Percentiles rank a stretch among this genome's conserved stretches.
Conservation (phyloP, 2,329 filamentous ascomycete species). For the Fusarium luffae region DNA sequence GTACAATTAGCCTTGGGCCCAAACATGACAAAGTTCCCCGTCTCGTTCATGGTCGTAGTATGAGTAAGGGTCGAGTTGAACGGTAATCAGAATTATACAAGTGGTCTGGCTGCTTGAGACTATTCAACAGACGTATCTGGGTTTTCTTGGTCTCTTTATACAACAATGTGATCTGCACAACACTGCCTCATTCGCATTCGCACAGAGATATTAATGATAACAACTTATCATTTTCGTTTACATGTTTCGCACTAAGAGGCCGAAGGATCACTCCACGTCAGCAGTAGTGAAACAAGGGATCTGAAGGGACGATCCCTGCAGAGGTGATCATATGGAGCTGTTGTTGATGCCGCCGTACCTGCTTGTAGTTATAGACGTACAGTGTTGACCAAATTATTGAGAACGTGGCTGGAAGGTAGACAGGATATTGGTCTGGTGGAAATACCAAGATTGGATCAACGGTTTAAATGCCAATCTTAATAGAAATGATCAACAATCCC, state of each 20-base stretch:
- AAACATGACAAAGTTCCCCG: slow-evolving; percentile 15
- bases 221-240: neutral
- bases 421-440: neutral
- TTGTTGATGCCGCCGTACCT: neutral
- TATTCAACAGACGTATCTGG: neutral
- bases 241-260: neutral
- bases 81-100: neutral
- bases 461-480: fast-evolving
- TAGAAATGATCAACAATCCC: neutral
- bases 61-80: neutral
- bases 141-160: neutral
- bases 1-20: slow-evolving; percentile 35
- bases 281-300: neutral
- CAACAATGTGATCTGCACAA: neutral
- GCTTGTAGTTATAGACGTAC: neutral
- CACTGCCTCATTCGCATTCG: slow-evolving; percentile 18
- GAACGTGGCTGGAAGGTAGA: neutral
- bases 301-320: neutral
- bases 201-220: neutral
- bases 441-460: neutral
- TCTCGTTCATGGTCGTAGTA: neutral
- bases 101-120: neutral
- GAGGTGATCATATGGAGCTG: neutral
- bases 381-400: neutral
- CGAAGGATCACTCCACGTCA: neutral